These are phyloP conservation scores for Leccinellum albellum DNA, from an alignment of 768 basidiomycete species.

Conservation along the genomic window DNA sequence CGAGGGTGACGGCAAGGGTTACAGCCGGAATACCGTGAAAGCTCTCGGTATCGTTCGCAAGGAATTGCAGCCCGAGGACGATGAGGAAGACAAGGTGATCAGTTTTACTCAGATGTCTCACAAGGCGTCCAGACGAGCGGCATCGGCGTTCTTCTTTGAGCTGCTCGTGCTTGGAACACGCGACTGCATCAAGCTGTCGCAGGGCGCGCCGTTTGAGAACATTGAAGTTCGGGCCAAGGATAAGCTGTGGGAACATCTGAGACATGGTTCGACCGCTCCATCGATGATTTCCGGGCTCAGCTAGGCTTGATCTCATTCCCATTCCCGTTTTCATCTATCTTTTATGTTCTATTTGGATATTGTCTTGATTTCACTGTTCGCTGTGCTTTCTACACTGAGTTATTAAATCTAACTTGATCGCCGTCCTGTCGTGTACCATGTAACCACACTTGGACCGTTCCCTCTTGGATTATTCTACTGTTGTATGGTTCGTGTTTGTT, in stretches of 20 bases:
- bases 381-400: not conserved
- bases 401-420: not conserved
- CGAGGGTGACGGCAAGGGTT: constrained; percentile 64
- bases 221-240: constrained; percentile 80
- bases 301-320: constrained; percentile 1
- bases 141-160: constrained; percentile 97
- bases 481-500: not conserved
- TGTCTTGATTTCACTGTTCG: constrained; percentile 8
- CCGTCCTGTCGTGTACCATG: not conserved
- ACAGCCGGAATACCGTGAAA: constrained; percentile 86
- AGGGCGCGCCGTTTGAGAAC: constrained; percentile 74
- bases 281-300: constrained; percentile 47
- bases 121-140: constrained; percentile 87
- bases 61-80: constrained; percentile 59
- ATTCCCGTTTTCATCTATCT: not conserved
- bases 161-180: constrained; percentile 90
- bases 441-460: not conserved
- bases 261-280: constrained; percentile 38
- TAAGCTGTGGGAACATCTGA: constrained; percentile 78
- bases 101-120: constrained; percentile 78
- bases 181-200: constrained; percentile 82
- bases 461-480: not conserved
- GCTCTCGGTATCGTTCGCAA: constrained; percentile 72
- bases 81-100: constrained; percentile 54
- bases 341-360: constrained; percentile 10